These are phyloP conservation scores for Phytopythium vexans DNA, from an alignment of 352 stramenopile genomes.

Conservation along the genomic window DNA sequence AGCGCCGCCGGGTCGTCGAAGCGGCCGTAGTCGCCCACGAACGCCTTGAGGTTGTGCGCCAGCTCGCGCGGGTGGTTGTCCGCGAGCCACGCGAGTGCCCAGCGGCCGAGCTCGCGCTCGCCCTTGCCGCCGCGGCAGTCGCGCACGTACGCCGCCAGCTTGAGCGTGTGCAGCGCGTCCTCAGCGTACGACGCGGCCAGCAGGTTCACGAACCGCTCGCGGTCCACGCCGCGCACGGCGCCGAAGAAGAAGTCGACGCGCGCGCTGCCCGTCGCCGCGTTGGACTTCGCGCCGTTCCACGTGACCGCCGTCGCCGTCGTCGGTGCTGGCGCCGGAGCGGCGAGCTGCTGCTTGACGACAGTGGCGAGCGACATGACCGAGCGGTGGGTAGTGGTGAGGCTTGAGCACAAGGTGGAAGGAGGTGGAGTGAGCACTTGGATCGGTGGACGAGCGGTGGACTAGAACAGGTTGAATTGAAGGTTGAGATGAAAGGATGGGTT, in stretches of 20 bases:
- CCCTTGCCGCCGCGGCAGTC: slow-evolving; percentile 48
- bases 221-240: slow-evolving; percentile 22
- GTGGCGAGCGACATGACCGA: slow-evolving; percentile 18
- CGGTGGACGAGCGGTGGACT: background rate
- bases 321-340: background rate
- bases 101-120: slow-evolving; percentile 37
- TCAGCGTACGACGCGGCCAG: slow-evolving; percentile 38
- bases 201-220: slow-evolving; percentile 20
- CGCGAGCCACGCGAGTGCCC: slow-evolving; percentile 34
- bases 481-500: too few relatives aligned
- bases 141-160: slow-evolving; percentile 47
- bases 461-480: too few relatives aligned
- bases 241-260: slow-evolving; percentile 50
- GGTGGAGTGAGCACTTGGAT: slow-evolving; percentile 10
- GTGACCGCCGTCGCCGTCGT: slow-evolving; percentile 15
- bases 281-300: slow-evolving; percentile 38
- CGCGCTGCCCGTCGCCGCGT: slow-evolving; percentile 25
- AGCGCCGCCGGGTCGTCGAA: slow-evolving; percentile 45
- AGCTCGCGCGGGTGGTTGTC: slow-evolving; percentile 25
- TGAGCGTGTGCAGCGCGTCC: slow-evolving; percentile 50
- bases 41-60: slow-evolving; percentile 43
- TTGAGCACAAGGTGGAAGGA: background rate
- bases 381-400: background rate
- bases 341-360: slow-evolving; percentile 20
- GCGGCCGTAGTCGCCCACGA: slow-evolving; percentile 37